phyloP scores from a whole-genome alignment of 1,284 basidiomycete species.

The Pholiota adiposa region DNA sequence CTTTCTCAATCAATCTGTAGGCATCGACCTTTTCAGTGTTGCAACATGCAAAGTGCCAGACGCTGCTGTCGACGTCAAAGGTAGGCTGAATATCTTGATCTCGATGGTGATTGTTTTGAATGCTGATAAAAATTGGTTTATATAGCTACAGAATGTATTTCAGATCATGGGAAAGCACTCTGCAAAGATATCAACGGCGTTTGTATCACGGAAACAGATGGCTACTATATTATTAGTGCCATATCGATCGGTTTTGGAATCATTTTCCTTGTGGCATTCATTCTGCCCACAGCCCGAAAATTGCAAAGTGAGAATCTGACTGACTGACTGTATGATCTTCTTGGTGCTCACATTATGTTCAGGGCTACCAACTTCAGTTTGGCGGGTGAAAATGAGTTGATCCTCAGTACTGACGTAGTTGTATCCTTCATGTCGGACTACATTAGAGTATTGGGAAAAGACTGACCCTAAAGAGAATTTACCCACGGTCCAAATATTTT shows the following conservation, averaged over 20 bases:
- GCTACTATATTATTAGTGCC: conserved; percentile 88
- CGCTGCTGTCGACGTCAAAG: conserved; percentile 59
- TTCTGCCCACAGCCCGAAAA: conserved; percentile 83
- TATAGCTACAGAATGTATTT: conserved; percentile 83
- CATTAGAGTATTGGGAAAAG: conserved; percentile 3
- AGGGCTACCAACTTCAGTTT: conserved; percentile 64
- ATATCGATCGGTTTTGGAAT: conserved; percentile 82
- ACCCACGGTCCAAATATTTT: conserved; percentile 32
- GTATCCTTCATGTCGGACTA: neutral
- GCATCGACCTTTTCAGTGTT: conserved; percentile 85
- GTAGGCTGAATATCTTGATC: conserved; percentile 43
- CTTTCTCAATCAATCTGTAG: conserved; percentile 35
- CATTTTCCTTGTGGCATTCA: conserved; percentile 74
- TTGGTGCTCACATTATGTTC: conserved; percentile 7
- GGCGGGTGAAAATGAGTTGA: conserved; percentile 58
- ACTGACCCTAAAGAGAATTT: conserved; percentile 34
- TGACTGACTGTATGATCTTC: neutral
- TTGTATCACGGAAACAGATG: conserved; percentile 87
- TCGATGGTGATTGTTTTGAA: neutral
- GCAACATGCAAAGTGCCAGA: conserved; percentile 80
- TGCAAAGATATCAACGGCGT: conserved; percentile 80
- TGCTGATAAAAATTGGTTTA: conserved; percentile 11
- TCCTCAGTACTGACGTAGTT: neutral
- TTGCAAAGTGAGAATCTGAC: conserved; percentile 75
- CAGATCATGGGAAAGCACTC: conserved; percentile 83